Percentiles rank a stretch among this genome's conserved stretches.
Evolutionary conservation across 371 early-diverging fungal genomes (phyloP).

Genomic region (Amoeboradix gromovi): DNA sequence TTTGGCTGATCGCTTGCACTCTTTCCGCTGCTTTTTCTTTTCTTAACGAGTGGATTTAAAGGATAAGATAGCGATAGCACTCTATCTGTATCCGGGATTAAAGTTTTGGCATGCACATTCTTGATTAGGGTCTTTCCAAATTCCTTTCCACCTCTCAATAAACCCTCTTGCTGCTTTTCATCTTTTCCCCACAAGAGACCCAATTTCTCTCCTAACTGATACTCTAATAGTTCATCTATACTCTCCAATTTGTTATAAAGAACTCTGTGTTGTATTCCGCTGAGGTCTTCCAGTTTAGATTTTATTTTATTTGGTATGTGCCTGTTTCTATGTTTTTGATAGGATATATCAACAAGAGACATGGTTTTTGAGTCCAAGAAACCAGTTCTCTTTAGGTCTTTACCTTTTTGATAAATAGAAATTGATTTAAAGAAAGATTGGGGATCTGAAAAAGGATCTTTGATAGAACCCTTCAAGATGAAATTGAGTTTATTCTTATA

Average conservation of each 20-base stretch:
- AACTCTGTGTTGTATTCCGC: not conserved
- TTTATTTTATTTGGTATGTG: constrained; percentile 1
- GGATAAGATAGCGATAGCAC: not conserved
- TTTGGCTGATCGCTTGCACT: not conserved
- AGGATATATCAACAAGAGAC: not conserved
- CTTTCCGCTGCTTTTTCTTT: not conserved
- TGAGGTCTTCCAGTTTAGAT: not conserved
- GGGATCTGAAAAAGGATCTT: not conserved
- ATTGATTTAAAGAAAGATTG: not conserved
- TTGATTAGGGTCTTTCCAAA: not conserved
- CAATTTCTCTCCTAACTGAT: not conserved
- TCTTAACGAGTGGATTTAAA: not conserved
- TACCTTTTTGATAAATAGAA: not conserved
- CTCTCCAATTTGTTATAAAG: not conserved
- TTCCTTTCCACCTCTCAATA: not conserved
- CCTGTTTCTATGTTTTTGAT: not conserved
- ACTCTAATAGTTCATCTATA: not conserved
- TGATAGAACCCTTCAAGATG: not conserved
- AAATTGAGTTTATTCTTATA: not conserved
- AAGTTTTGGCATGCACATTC: not conserved
- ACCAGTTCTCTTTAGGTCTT: not conserved
- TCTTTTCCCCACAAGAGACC: not conserved
- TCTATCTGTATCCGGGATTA: not conserved
- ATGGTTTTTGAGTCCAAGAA: not conserved
- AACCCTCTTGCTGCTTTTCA: not conserved